These are phyloP conservation scores for Puya raimondii DNA, from an alignment of 176 grass and related monocot genomes.

Conservation along the genomic window DNA sequence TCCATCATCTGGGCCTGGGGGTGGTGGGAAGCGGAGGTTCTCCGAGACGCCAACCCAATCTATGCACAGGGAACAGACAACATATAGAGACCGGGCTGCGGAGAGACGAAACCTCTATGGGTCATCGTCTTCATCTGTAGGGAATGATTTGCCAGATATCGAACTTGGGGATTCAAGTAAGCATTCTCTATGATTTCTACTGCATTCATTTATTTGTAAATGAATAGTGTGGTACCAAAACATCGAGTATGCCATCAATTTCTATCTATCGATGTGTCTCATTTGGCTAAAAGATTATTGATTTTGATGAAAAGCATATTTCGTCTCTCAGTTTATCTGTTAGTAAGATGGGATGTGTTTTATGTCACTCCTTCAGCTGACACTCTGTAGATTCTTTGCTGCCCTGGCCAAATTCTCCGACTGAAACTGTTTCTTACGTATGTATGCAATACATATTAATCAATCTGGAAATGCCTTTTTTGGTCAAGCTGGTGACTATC, in stretches of 20 bases:
- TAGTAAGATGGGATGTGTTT: background rate
- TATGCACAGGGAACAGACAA: conserved; percentile 29
- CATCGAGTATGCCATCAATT: background rate
- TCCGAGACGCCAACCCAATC: conserved; percentile 66
- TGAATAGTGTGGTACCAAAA: background rate
- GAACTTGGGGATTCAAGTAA: conserved; percentile 63
- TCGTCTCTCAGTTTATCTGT: background rate
- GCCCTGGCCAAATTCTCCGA: conserved; percentile 18
- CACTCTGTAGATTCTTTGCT: conserved; percentile 13
- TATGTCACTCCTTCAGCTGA: background rate
- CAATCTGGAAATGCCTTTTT: conserved; percentile 75
- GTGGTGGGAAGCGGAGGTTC: conserved; percentile 76
- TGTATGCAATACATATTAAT: conserved; percentile 45
- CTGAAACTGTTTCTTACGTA: conserved; percentile 17
- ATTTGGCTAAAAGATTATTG: background rate
- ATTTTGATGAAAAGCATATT: background rate
- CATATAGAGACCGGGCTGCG: conserved; percentile 92
- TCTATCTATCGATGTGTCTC: background rate
- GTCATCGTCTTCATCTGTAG: conserved; percentile 43
- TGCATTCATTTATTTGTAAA: conserved; percentile 4
- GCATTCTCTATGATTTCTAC: conserved; percentile 15
- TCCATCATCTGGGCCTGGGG: conserved; percentile 37
- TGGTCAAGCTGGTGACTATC: conserved; percentile 56
- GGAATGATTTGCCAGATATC: conserved; percentile 26
- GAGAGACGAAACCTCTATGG: conserved; percentile 89